Base-by-base conservation (phyloP, 352 stramenopile species). In the Globisporangium recalcitrans region DNA sequence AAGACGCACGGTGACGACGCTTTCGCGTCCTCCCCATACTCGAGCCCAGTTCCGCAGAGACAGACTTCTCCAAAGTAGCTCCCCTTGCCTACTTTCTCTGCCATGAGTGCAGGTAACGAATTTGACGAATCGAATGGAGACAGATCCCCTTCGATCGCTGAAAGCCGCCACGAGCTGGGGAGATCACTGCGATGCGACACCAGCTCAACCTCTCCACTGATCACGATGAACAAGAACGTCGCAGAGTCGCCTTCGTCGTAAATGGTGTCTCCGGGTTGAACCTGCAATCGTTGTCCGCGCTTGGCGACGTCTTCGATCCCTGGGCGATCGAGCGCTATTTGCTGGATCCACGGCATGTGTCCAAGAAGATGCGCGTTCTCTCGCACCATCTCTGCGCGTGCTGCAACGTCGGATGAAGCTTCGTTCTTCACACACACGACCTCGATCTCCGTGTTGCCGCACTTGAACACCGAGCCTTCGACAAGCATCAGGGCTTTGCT, bases 401-500 rank as follows among this genome's bases (percentile, higher is more conserved):
- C 60, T n/a, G 60, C 66, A 0, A 52, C 63, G 27, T 70, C 62
- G 1, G 40, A 44, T 0, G 47, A 24, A 11, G 58, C 36, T 21
- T 72, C 63, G 1, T 63, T 36, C 60, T 91, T 91, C 21, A 83
- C 70, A 29, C 72, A 86, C 11, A 83, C 74, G 26, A 91, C 82
- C 58, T 90, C 82, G 11, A 88, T 9, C 54, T 91, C 82, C 3
- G 62, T 74, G 36, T 74, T 80, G 27, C 80, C 82, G 53, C 79
- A 78, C 14, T 73, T 73, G 58, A 91, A 90, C 4, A 91, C 70
- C 24, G 74, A 86, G 22, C 74, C 77, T 67, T 87, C 80, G n/a
- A 77, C 75, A 4, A 90, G 70, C 62, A 90, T 75, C n/a, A 91
- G 59, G 24, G 82, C 78, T 29, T 90, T 88, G 71, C 82, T 91